Base-by-base conservation (phyloP, 176 grass and related monocot species). In the Poa pratensis region DNA sequence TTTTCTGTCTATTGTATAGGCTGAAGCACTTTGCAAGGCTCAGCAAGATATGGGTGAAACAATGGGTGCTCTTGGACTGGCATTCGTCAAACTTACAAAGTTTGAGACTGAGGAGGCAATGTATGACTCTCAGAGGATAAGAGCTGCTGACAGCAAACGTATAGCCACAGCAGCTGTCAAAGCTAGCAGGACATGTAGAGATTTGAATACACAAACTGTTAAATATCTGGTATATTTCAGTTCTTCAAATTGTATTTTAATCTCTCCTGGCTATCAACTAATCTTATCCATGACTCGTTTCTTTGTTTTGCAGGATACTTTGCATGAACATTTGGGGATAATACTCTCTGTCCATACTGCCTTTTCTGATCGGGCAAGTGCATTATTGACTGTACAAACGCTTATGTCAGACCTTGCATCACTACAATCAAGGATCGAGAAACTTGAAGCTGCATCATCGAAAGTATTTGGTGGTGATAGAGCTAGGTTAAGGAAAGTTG, bases 1-100 rank as follows among this genome's bases (percentile, higher is more conserved):
- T 53, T 32, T 75, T 89, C 45, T n/a, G 0, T 85, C 67, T 79
- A 73, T 40, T 83, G 53, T 73, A 68, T 87, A 99, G 96, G 96
- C 93, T 50, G 96, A 99, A 87, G 78, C 82, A 43, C 88, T 99
- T 85, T 91, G 96, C 75, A 99, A 99, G 79, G 93, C 93, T 66
- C 96, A 96, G 58, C 93, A 99, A 89, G 93, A 99, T 83, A 92
- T 99, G 86, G 93, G 93, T 86, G 96, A 99, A 84, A 96, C 93
- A 79, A 99, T 99, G 89, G 96, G 96, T 82, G 90, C 92, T 12
- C 91, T 99, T 78, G 96, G 96, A 71, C 84, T 99, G 85, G 93
- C 93, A 83, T 99, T 99, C 53, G 87, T 99, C 68, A 99, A 94
- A 80, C 82, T 99, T 65, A 94, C 91, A 5, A 99, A 99, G 83